A percentile compares a stretch with the other conserved stretches of the same genome.
Conservation (phyloP, 2,329 filamentous ascomycete genomes). For the Spiromastix sp. region DNA sequence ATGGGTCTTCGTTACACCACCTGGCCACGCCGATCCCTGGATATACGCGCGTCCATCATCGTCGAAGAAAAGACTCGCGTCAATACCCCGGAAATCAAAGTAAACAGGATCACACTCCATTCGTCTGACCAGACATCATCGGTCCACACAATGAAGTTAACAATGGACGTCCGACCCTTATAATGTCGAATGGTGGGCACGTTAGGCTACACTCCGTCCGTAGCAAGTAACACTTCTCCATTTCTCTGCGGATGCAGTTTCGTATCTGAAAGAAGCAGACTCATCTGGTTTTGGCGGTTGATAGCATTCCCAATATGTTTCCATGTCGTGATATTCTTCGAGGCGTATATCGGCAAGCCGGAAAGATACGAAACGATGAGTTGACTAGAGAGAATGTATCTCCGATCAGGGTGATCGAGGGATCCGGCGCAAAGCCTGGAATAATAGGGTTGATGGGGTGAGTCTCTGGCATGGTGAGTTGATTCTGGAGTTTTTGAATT, state of each 20-base stretch:
- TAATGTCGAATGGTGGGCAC: slow-evolving; percentile 38
- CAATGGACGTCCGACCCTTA: slow-evolving; percentile 35
- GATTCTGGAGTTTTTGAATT: too few relatives aligned
- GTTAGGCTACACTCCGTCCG: slow-evolving; percentile 28
- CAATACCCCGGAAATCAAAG: slow-evolving; percentile 31
- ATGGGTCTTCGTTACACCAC: slow-evolving; percentile 10
- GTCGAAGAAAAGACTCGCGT: slow-evolving; percentile 39
- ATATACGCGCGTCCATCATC: slow-evolving; percentile 31
- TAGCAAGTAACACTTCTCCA: slow-evolving; percentile 13
- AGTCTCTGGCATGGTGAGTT: not conserved
- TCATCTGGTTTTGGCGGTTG: slow-evolving; percentile 13
- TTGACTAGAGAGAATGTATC: slow-evolving; percentile 43
- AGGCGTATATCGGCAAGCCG: slow-evolving; percentile 43
- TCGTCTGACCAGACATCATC: slow-evolving; percentile 31
- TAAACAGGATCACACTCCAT: slow-evolving; percentile 35
- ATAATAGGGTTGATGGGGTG: slow-evolving; percentile 34
- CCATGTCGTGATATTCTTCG: slow-evolving; percentile 43
- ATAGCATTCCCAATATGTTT: slow-evolving; percentile 29
- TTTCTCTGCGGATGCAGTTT: slow-evolving; percentile 7
- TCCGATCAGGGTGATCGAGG: slow-evolving; percentile 35
- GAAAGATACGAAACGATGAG: slow-evolving; percentile 44
- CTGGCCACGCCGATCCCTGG: slow-evolving; percentile 16
- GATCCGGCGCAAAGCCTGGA: slow-evolving; percentile 42
- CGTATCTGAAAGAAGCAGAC: slow-evolving; percentile 12
- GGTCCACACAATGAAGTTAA: slow-evolving; percentile 34